Evolutionary conservation across 202 grass and related monocot genomes (phyloP), one percentile per base, ranked within the genome.

Genomic region (Panicum hallii): DNA sequence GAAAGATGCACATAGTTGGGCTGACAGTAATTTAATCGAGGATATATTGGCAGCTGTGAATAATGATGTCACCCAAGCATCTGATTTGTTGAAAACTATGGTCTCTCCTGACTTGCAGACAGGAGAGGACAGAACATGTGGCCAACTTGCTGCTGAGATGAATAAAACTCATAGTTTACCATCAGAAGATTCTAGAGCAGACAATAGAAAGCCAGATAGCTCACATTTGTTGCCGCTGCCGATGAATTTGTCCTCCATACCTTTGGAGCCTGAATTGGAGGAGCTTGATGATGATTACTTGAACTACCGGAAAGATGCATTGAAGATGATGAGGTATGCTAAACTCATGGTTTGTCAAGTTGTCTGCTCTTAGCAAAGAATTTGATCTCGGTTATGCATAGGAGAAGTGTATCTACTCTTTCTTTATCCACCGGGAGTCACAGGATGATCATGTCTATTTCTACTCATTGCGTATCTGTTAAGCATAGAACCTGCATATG

Each of bases 261-360:
- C 89, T n/a, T n/a, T 71, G 62, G 88, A 95, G 68, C 87, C 87
- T 82, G 95, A 98, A 75, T 88, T 83, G 49, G 78, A 90, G 66
- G 83, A 89, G 68, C 49, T 84, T 9, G 89, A 92, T 79, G 95
- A 93, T 22, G 38, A 89, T 63, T 98, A 95, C 81, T 82, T 92
- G 61, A 92, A 81, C 78, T 88, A 86, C 67, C 76, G 95, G 61
- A 95, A 93, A 74, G 93, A 93, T 89, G 95, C 95, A 72, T 80
- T 95, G 67, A 95, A 92, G 83, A 85, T 92, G 81, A 90, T 95
- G 91, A 95, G 89, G 95, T 98, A 88, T 87, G 44, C 10, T 65
- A 28, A 55, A 42, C 72, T 79, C 75, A 11, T 42, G 4, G 5
- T 53, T 64, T 87, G 48, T 45, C 16, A n/a, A 80, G 12, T 49